phyloP scores from a whole-genome alignment of 2,329 filamentous ascomycete genomes.

The Lanzia echinophila region DNA sequence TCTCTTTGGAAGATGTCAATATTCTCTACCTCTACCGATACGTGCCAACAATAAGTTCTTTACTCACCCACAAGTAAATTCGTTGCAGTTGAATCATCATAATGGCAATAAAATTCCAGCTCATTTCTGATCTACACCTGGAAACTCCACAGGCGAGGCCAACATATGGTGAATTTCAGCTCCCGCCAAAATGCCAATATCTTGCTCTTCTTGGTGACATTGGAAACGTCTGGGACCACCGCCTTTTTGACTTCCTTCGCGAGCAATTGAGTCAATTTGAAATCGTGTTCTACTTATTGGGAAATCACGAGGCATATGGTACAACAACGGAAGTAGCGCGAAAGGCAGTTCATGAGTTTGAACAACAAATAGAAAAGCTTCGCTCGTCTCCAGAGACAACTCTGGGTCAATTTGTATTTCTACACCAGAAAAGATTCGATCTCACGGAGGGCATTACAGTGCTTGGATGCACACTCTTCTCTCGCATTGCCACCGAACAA shows the following conservation, averaged over 20 bases:
- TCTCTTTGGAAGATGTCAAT: too few relatives aligned
- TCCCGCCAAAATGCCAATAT: constrained; percentile 10
- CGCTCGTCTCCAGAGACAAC: too few relatives aligned
- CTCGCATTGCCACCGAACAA: constrained; percentile 35
- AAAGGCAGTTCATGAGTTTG: too few relatives aligned
- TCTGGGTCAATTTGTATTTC: constrained; percentile 31
- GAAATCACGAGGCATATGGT: neutral
- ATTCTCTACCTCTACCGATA: too few relatives aligned
- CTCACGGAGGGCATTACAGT: constrained; percentile 33
- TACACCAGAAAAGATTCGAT: constrained; percentile 36
- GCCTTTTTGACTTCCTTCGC: constrained; percentile 5
- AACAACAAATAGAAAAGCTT: too few relatives aligned
- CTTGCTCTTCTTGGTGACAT: constrained; percentile 12
- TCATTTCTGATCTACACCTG: constrained; percentile 15
- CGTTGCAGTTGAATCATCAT: too few relatives aligned
- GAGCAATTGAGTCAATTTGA: too few relatives aligned
- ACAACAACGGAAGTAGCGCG: too few relatives aligned
- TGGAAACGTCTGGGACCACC: constrained; percentile 4
- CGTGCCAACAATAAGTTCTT: too few relatives aligned
- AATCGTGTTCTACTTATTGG: constrained; percentile 8
- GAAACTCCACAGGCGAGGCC: constrained; percentile 13
- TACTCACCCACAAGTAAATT: too few relatives aligned
- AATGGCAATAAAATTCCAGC: constrained; percentile 8
- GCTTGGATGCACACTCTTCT: constrained; percentile 45
- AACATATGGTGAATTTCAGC: constrained; percentile 12